phyloP scores from a whole-genome alignment of 352 stramenopile species.

The Plasmopara muralis region DNA sequence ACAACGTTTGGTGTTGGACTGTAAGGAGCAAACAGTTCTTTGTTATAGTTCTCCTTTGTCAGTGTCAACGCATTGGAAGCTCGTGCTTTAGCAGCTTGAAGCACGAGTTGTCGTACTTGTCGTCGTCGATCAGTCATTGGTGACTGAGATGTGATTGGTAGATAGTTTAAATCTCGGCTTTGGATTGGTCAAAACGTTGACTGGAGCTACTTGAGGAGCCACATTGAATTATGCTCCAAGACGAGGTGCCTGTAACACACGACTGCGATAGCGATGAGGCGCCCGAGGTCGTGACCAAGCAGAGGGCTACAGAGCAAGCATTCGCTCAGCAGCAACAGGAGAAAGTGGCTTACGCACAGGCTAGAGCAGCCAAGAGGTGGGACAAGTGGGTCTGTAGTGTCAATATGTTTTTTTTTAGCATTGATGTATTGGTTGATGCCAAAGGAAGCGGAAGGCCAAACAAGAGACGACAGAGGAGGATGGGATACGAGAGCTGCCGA shows the following conservation, averaged over 20 bases:
- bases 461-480: conserved; percentile 11
- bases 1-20: conserved; percentile 57
- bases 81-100: conserved; percentile 51
- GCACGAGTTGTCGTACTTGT: conserved; percentile 51
- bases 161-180: background rate
- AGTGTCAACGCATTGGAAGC: conserved; percentile 43
- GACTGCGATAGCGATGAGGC: conserved; percentile 66
- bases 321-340: conserved; percentile 44
- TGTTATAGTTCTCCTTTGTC: conserved; percentile 4
- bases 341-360: conserved; percentile 36
- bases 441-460: conserved; percentile 50
- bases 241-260: conserved; percentile 20
- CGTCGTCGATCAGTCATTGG: conserved; percentile 10
- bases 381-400: background rate
- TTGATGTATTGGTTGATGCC: background rate
- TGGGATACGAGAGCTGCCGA: conserved; percentile 41
- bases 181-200: conserved; percentile 31
- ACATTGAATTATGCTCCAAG: conserved; percentile 15
- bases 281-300: conserved; percentile 71
- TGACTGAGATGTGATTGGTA: conserved; percentile 23
- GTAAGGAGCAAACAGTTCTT: conserved; percentile 60
- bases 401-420: too few species aligned
- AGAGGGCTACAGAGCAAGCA: conserved; percentile 50
- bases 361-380: conserved; percentile 44
- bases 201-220: conserved; percentile 9